A percentile compares a stretch with the other conserved stretches of the same genome.
Conservation (phyloP, 2,329 filamentous ascomycete species). For the Colletotrichum echinochloae region DNA sequence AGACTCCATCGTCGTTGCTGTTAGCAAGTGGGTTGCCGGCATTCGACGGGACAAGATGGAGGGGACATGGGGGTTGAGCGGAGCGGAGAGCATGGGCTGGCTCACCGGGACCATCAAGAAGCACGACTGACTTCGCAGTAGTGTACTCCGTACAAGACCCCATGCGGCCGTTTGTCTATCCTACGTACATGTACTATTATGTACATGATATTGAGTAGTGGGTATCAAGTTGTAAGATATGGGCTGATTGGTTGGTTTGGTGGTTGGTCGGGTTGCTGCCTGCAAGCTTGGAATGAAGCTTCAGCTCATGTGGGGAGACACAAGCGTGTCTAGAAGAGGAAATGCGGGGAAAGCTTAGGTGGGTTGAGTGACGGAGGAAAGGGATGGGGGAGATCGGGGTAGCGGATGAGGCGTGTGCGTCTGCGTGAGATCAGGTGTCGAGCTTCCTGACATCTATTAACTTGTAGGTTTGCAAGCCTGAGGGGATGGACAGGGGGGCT, state of each 20-base stretch:
- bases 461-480: neutral
- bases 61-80: neutral
- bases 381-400: slow-evolving; percentile 31
- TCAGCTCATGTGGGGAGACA: slow-evolving; percentile 25
- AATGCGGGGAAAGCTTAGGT: slow-evolving; percentile 29
- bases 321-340: neutral
- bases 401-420: slow-evolving; percentile 34
- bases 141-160: neutral
- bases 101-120: neutral
- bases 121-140: slow-evolving; percentile 9
- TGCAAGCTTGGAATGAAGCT: slow-evolving; percentile 18
- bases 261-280: neutral
- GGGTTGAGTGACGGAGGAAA: slow-evolving; percentile 21
- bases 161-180: neutral
- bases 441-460: neutral
- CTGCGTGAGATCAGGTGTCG: neutral
- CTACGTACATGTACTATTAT: neutral
- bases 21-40: neutral
- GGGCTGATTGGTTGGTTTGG: neutral
- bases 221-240: neutral
- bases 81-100: neutral
- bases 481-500: slow-evolving; percentile 23
- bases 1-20: neutral
- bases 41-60: neutral
- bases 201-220: neutral